Percentiles rank a stretch among this genome's conserved stretches.
Conservation (phyloP, 257 asterid species). For the Eucommia ulmoides region DNA sequence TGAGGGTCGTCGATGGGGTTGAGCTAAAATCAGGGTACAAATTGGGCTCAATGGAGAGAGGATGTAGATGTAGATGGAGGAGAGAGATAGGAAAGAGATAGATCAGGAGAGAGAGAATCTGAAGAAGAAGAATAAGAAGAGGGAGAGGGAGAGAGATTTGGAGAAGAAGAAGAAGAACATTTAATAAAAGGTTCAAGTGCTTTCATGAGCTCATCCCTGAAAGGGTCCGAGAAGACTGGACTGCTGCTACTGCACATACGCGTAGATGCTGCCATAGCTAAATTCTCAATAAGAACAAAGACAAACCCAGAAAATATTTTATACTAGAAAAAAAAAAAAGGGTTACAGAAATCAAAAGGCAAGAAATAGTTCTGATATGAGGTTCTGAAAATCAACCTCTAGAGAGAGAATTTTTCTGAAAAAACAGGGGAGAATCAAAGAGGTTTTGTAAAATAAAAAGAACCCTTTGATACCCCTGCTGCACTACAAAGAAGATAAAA, state of each 20-base stretch:
- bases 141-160: conserved; percentile 8
- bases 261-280: conserved; percentile 53
- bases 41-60: conserved; percentile 22
- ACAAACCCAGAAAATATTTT: not conserved
- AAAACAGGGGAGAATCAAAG: too few species aligned
- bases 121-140: conserved; percentile 13
- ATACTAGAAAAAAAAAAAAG: not conserved
- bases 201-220: conserved; percentile 69
- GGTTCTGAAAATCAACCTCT: conserved; percentile 8
- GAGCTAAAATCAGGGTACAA: conserved; percentile 25
- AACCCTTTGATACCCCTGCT: not conserved
- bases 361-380: not conserved
- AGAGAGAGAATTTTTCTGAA: too few species aligned
- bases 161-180: conserved; percentile 20
- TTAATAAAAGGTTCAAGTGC: conserved; percentile 88
- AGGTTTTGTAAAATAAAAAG: conserved; percentile 28
- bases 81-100: not conserved
- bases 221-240: conserved; percentile 51
- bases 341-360: not conserved
- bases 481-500: not conserved
- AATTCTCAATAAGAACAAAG: conserved; percentile 2
- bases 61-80: conserved; percentile 7
- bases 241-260: conserved; percentile 29
- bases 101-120: conserved; percentile 6
- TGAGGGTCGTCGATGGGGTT: conserved; percentile 40